Base-by-base conservation (phyloP, 768 basidiomycete species). In the Serendipita indica region DNA sequence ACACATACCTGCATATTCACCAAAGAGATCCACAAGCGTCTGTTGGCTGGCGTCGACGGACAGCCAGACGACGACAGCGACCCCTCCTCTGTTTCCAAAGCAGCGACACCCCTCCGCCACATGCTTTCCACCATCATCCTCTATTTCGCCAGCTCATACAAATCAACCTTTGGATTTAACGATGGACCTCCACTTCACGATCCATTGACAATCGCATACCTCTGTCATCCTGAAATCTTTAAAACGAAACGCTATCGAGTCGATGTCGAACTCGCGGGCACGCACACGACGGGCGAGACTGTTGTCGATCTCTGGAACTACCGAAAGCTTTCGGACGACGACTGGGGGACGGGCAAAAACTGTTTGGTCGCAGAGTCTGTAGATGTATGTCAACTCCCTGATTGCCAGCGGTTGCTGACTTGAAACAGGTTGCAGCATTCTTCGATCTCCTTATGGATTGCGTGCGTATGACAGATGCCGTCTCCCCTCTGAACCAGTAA, bases 141-240 rank as follows among this genome's bases (percentile, higher is more conserved):
- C 54, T 89, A 79, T 70, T 92, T 93, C 65, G 81, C 84, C 3
- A 76, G 79, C 2, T 62, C 80, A 1, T 90, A 92, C 70, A 78
- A 79, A 64, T 71, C 77, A 2, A 82, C 81, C 0, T 93, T 89
- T 62, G 81, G 80, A n/a, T 93, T 93, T 67, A 67, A 74, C n/a
- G 75, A 85, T 33, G 90, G 89, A 0, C 91, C 91, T 3, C 91
- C 91, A 1, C 73, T 92, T 2, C 91, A 94, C 62, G 91, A 93
- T 64, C 81, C 88, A 0, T 74, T 93, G 33, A 88, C 90, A 0
- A 73, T 92, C 45, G 84, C 81, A 7, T 92, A 86, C 61, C 73
- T 90, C 33, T 77, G 81, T 0, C 68, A 70, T n/a, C 87, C 88
- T 0, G 74, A 80, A 3, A 63, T 90, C 1, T 90, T 91, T 68